phyloP scores from a whole-genome alignment of 1,139 yeast species.

The Pichia sorboxylosa region DNA sequence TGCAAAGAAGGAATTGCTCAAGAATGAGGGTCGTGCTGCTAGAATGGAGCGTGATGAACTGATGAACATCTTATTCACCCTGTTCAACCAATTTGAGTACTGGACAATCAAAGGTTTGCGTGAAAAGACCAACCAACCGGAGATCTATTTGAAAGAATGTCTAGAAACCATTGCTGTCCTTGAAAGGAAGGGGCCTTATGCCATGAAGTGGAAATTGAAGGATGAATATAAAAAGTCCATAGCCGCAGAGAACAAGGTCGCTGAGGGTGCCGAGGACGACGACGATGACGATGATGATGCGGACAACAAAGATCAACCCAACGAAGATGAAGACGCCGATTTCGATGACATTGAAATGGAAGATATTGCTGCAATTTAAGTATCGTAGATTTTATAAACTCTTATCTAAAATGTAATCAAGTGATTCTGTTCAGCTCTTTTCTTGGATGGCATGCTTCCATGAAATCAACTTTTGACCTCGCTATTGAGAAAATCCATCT shows the following conservation, averaged over 20 bases:
- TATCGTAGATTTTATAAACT: neutral
- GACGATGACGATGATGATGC: conserved; percentile 23
- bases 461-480: no score
- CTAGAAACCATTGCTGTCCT: conserved; percentile 81
- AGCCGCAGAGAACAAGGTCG: conserved; percentile 65
- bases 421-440: no score
- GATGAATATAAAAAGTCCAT: conserved; percentile 79
- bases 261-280: conserved; percentile 40
- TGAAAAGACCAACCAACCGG: conserved; percentile 94
- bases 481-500: no score
- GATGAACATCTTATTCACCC: conserved; percentile 73
- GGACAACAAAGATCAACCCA: conserved; percentile 33
- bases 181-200: conserved; percentile 92
- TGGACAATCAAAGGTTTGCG: conserved; percentile 93
- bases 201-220: conserved; percentile 78
- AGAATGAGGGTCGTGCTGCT: conserved; percentile 76
- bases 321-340: conserved; percentile 21
- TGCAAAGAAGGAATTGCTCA: conserved; percentile 26
- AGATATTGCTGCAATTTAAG: conserved; percentile 20
- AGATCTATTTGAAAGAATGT: conserved; percentile 81
- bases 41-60: conserved; percentile 91
- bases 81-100: conserved; percentile 91
- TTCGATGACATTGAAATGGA: conserved; percentile 25
- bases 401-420: no score
- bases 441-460: no score